Conservation (phyloP, 2,329 filamentous ascomycete species). For the Claviceps sp. region DNA sequence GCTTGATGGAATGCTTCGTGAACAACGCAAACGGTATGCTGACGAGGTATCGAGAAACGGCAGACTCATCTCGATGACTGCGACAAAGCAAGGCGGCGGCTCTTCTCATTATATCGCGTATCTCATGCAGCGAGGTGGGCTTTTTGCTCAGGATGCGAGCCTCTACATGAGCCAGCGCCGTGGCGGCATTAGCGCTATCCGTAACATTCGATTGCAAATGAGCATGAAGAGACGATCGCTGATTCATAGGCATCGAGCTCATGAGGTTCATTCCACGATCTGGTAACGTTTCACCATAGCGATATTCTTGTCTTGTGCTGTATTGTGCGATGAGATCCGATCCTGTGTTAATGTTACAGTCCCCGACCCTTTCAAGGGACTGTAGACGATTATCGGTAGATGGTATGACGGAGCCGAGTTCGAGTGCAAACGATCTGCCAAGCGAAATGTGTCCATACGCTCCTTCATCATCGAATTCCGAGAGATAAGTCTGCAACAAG, state of each 20-base stretch:
- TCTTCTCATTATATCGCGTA: slow-evolving; percentile 69
- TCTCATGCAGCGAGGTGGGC: slow-evolving; percentile 55
- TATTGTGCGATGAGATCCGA: slow-evolving; percentile 97
- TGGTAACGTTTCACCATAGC: slow-evolving; percentile 65
- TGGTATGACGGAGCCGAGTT: slow-evolving; percentile 81
- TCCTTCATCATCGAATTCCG: slow-evolving; percentile 84
- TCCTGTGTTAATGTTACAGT: slow-evolving; percentile 71
- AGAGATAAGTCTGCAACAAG: slow-evolving; percentile 87
- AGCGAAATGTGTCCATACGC: slow-evolving; percentile 84
- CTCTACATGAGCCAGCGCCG: slow-evolving; percentile 60
- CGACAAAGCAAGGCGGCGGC: slow-evolving; percentile 80
- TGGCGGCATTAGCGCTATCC: slow-evolving; percentile 45
- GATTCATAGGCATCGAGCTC: slow-evolving; percentile 42
- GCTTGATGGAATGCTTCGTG: slow-evolving; percentile 87
- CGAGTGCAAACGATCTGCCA: slow-evolving; percentile 83
- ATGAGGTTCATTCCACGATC: slow-evolving; percentile 56
- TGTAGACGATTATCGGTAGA: slow-evolving; percentile 72
- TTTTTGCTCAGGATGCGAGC: slow-evolving; percentile 55
- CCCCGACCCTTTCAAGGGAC: slow-evolving; percentile 64
- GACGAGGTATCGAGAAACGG: slow-evolving; percentile 77
- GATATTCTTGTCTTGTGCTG: slow-evolving; percentile 90
- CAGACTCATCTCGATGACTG: slow-evolving; percentile 58
- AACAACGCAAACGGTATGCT: slow-evolving; percentile 87
- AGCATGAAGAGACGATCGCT: slow-evolving; percentile 34
- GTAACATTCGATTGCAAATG: slow-evolving; percentile 29